Base-by-base conservation (phyloP, 768 basidiomycete genomes). In the Termitomyces sp. region DNA sequence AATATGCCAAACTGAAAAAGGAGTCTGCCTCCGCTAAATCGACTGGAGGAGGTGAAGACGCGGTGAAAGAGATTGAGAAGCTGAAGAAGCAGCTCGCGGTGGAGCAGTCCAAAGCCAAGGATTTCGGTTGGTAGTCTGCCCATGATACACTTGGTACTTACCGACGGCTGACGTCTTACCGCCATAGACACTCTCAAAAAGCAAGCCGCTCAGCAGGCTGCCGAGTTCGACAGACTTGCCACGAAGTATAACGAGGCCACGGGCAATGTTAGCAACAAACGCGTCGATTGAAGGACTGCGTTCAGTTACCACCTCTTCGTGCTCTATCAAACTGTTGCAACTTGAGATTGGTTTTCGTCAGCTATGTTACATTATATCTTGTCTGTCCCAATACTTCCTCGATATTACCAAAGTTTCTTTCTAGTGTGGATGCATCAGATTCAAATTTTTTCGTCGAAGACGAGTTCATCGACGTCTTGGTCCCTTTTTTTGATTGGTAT, bases 151-250 rank as follows among this genome's bases (percentile, higher is more conserved):
- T 42, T 15, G 11, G 12, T 4, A 18, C 9, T 20, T 20, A 45
- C 41, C 20, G 34, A 48, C 15, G 37, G 34, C 51, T 51, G 51
- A 48, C 2, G 30, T 12, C 12, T 46, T 13, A 30, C 9, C 58
- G 6, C 20, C 6, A 30, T 65, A 93, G 91, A 86, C 20, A 88
- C 86, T 20, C 71, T 95, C 56, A 92, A 93, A 78, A 89, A 87
- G 72, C 93, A 95, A 70, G 88, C 91, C 0, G 70, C 76, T 0
- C 88, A 90, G 65, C 91, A 94, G 63, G 87, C 85, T 4, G 78
- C 76, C 24, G 91, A 94, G 68, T 95, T 90, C 66, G 88, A 93
- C 74, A 80, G 92, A 55, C 82, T 95, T 55, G 88, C 91, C 1
- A 87, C 85, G 4, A 83, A 86, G 71, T 85, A 86, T 73, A 92